Conservation (phyloP, 257 asterid species). For the Scutellaria barbata region DNA sequence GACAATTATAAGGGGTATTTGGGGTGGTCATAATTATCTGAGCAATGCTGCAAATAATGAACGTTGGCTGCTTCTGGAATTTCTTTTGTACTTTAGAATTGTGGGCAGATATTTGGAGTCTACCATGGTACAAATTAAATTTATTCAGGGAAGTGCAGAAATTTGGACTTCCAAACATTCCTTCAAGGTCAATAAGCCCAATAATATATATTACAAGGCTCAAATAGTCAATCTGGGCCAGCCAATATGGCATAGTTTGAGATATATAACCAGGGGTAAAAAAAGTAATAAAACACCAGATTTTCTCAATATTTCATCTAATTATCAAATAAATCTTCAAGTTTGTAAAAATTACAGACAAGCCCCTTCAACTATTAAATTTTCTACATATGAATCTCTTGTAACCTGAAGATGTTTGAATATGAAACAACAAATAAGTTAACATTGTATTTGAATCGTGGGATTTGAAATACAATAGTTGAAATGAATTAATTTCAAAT, state of each 20-base stretch:
- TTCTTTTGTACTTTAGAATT: conserved; percentile 34
- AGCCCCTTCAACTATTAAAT: too few relatives aligned
- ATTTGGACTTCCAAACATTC: conserved; percentile 28
- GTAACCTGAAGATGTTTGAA: too few relatives aligned
- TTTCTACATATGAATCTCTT: too few relatives aligned
- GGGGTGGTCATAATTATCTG: conserved; percentile 31
- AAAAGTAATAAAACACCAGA: too few relatives aligned
- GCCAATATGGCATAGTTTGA: conserved; percentile 9
- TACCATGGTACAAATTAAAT: not conserved
- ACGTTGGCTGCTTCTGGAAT: conserved; percentile 29
- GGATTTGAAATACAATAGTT: too few relatives aligned
- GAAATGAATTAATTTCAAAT: too few relatives aligned
- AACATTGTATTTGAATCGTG: too few relatives aligned
- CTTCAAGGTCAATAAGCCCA: conserved; percentile 34
- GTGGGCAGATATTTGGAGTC: conserved; percentile 23
- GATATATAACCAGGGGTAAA: too few relatives aligned
- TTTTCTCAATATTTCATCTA: too few relatives aligned
- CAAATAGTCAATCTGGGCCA: conserved; percentile 18
- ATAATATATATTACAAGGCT: not conserved
- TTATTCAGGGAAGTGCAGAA: not conserved
- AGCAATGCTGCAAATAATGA: conserved; percentile 17
- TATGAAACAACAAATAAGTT: too few relatives aligned
- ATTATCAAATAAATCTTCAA: too few relatives aligned
- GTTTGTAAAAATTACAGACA: too few relatives aligned
- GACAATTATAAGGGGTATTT: conserved; percentile 35